Base-by-base conservation (phyloP, 2,329 filamentous ascomycete genomes). In the Penicillium crustosum region DNA sequence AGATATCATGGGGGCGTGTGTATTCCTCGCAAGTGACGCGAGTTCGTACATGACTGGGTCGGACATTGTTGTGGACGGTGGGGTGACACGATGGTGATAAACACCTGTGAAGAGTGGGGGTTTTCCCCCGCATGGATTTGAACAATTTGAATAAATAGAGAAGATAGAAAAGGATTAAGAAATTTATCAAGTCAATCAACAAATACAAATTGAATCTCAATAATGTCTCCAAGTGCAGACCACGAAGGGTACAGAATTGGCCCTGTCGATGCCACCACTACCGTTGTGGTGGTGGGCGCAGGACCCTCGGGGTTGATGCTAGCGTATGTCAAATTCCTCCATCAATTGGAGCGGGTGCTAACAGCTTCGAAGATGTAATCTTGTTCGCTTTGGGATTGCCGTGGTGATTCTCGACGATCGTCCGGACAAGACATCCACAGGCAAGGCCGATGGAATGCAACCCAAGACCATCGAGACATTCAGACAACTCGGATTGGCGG, bases 381-480 rank as follows among this genome's bases (percentile, higher is more conserved):
- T 91, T 36, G 82, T 83, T 19, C 81, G 87, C 9, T 89, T 84
- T 66, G 88, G 88, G 15, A 84, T 90, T 66, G 84, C 84, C 55
- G 81, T 84, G 3, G 80, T 82, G 41, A 81, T 91, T 44, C 79
- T 91, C 49, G 89, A 91, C 75, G 87, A 91, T 69, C 78, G 88
- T 61, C 78, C 83, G 35, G 83, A 89, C 66, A 85, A 85, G 67
- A 92, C 89, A 1, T 79, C 84, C 6, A 87, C 86, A 9, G 88
- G 88, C 42, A 79, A 83, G 56, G 88, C 88, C 61, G 89, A 91
- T 71, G 89, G 89, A 41, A 78, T 91, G 52, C 89, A 91, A 68
- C 89, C 89, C 44, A 91, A 91, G 75, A 89, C 88, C 1, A 89
- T 92, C 66, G 89, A 91, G 76, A 91, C 89, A 0, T 83, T 91